These are phyloP conservation scores for Phialophora tarda DNA, from an alignment of 2,329 filamentous ascomycete species.

Conservation along the genomic window DNA sequence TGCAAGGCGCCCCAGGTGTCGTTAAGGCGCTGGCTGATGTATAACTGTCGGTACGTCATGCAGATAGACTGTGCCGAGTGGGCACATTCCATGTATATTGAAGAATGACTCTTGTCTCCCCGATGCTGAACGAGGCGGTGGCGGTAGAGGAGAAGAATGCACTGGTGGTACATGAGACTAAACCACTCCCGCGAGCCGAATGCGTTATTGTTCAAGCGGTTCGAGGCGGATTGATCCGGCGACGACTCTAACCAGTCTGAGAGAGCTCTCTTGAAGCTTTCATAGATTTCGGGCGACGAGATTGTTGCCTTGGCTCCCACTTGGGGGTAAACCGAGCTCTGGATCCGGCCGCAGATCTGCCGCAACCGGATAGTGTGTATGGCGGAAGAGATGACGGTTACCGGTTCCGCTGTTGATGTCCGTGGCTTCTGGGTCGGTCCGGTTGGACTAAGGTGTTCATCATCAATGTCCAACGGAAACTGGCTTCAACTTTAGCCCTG, in stretches of 20 bases:
- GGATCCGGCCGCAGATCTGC: not conserved
- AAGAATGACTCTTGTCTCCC: not conserved
- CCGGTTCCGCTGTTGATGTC: not conserved
- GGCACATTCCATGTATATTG: not conserved
- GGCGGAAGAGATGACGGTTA: not conserved
- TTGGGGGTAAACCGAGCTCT: not conserved
- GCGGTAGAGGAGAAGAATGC: slow-evolving; percentile 49
- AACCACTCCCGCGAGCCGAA: slow-evolving; percentile 51
- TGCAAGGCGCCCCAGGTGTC: slow-evolving; percentile 29
- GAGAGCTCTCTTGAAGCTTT: not conserved
- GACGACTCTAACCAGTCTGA: not conserved
- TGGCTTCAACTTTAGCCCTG: not conserved
- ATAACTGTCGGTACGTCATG: not conserved
- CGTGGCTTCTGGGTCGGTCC: not conserved
- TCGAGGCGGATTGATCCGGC: slow-evolving; percentile 23
- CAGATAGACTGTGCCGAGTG: not conserved
- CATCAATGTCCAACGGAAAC: slow-evolving; percentile 1
- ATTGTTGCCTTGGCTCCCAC: not conserved
- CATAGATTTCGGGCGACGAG: not conserved
- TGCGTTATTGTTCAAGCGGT: slow-evolving; percentile 37
- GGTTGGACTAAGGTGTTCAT: not conserved
- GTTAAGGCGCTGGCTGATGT: slow-evolving; percentile 17
- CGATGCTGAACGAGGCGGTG: not conserved
- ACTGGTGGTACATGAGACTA: slow-evolving; percentile 48
- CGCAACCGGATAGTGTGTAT: not conserved